These are phyloP conservation scores for Globisporangium barbulae DNA, from an alignment of 352 stramenopile species.

Conservation along the genomic window DNA sequence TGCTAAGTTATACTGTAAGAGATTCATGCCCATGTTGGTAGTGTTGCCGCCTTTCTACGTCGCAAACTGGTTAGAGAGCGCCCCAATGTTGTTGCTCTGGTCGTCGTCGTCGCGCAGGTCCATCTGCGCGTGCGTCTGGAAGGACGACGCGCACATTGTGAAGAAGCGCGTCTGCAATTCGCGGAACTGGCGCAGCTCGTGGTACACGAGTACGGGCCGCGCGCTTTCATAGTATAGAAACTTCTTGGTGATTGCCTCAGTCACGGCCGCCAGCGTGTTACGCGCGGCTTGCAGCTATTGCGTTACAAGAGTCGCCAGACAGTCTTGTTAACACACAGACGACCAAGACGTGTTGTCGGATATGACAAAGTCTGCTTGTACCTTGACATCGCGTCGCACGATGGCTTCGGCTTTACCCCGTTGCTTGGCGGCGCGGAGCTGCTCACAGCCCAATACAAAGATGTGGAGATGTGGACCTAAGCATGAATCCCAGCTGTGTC, in stretches of 20 bases:
- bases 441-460: not conserved
- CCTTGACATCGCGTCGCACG: conserved; percentile 31
- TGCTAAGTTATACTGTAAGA: not conserved
- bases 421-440: conserved; percentile 25
- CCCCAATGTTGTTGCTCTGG: not conserved
- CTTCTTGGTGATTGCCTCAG: conserved; percentile 23
- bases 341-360: not conserved
- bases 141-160: conserved; percentile 18
- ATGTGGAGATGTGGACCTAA: not conserved
- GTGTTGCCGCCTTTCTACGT: not conserved
- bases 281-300: conserved; percentile 23
- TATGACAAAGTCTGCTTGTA: not conserved
- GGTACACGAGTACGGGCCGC: conserved; percentile 23
- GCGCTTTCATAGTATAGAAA: conserved; percentile 24
- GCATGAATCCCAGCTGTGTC: not conserved
- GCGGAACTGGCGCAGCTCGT: conserved; percentile 27
- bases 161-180: conserved; percentile 28
- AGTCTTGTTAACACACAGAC: not conserved
- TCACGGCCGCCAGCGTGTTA: conserved; percentile 9
- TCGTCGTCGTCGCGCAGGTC: conserved; percentile 1
- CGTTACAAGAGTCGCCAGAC: not conserved
- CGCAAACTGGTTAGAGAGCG: conserved; percentile 5
- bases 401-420: conserved; percentile 22
- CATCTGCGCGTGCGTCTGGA: conserved; percentile 15
- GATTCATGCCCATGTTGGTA: not conserved